Evolutionary conservation across 345 rosid genomes (phyloP).

Genomic region (Erodium maritimum): DNA sequence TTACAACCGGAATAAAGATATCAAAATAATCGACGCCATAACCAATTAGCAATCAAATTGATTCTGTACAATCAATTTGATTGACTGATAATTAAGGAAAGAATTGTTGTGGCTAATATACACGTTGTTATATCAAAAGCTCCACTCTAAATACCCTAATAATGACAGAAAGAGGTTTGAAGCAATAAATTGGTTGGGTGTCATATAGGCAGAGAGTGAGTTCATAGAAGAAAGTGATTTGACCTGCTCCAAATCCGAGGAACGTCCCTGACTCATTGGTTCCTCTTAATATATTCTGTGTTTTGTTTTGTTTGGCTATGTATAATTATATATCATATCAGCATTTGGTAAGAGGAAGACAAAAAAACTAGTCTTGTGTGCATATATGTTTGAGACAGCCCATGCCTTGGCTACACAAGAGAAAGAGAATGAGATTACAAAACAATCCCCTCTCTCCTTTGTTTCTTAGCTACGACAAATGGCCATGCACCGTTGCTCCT

Average conservation of each 20-base stretch:
- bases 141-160: no score
- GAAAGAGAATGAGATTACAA: background rate
- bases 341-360: background rate
- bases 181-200: background rate
- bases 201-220: background rate
- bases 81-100: no score
- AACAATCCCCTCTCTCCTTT: constrained; percentile 4
- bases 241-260: background rate
- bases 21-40: no score
- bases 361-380: background rate
- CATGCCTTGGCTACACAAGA: constrained; percentile 6
- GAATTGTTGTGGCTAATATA: no score
- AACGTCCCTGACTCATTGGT: background rate
- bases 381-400: constrained; percentile 9
- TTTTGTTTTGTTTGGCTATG: background rate
- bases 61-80: no score
- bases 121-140: no score
- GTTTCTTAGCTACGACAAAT: constrained; percentile 1
- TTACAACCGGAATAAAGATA: no score
- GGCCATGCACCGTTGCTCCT: no score
- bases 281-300: no score
- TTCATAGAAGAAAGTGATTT: background rate
- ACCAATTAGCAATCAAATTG: no score
- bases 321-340: no score
- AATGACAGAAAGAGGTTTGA: no score